Base-by-base conservation (phyloP, 2,329 filamentous ascomycete genomes). In the Arthrobotrys pseudoclavata region DNA sequence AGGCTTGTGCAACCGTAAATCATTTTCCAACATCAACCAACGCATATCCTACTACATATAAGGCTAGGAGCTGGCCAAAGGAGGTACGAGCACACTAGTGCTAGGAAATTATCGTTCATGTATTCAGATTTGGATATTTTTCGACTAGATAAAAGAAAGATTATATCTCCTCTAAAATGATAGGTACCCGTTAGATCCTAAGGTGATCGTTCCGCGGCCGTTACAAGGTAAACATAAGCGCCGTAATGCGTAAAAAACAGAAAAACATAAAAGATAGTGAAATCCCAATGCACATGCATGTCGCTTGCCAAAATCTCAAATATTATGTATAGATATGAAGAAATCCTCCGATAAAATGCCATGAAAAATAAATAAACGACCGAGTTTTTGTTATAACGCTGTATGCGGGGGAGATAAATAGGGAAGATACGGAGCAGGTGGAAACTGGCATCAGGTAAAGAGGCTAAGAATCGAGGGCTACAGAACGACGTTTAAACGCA, bases 401-500 rank as follows among this genome's bases (percentile, higher is more conserved):
- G 22, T n/a, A 61, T 61, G 42, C 13, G 47, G 62, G n/a, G 13
- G 18, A 47, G 13, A 47, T 69, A 22, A 22, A 47, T 62, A 62
- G 24, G 12, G 15, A 42, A 31, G 6, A 50, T 24, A 52, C 20
- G 18, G 18, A 34, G 26, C 40, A 69, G 4, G 20, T 31, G 45
- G 34, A 52, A 9, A 29, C 4, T 29, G 29, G 29, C 29, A 7
- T 29, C 29, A 7, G 29, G 3, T n/a, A n/a, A n/a, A 29, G 29
- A 29, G 3, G 7, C 12, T 34, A 34, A 34, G 31, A 34, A 10
- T 7, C 31, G 12, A 34, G 12, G 7, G 12, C 7, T 37, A 57
- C 29, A 4, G 29, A 34, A 26, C 3, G 15, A 31, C 10, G 2
- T 29, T 1, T 34, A 12, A 37, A 57, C 1, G n/a, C 15, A 57